Evolutionary conservation across 2,329 filamentous ascomycete species (phyloP).

Genomic region (Fusarium succisae): DNA sequence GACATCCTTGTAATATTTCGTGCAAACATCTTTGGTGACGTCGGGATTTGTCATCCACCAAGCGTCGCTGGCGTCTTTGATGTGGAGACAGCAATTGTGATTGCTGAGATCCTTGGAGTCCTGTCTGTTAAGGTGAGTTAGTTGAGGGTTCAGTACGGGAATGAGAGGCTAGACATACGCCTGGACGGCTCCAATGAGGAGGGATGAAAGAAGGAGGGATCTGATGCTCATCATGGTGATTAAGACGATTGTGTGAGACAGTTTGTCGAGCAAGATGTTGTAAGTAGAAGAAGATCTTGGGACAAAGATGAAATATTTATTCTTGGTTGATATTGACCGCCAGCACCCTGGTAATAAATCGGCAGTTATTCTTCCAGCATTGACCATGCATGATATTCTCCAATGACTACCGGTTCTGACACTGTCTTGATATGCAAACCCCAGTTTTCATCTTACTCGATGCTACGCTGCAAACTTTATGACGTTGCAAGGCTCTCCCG

Average conservation of each 20-base stretch:
- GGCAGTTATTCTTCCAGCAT: background rate
- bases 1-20: background rate
- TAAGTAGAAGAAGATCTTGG: too few species aligned
- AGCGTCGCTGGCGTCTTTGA: background rate
- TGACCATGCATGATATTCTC: background rate
- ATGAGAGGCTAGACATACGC: accelerated
- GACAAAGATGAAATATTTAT: background rate
- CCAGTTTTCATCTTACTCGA: background rate
- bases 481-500: background rate
- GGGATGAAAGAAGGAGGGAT: accelerated
- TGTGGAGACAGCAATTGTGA: background rate
- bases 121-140: accelerated
- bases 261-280: background rate
- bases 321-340: background rate
- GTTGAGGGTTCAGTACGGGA: accelerated
- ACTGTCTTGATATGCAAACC: background rate
- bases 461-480: background rate
- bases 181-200: background rate
- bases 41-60: background rate
- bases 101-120: background rate
- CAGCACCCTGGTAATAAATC: background rate
- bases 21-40: background rate
- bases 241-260: too few species aligned
- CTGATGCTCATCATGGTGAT: background rate
- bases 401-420: background rate